Evolutionary conservation across 2,329 filamentous ascomycete species (phyloP), one percentile per base, ranked within the genome.

Genomic region (Phialophora chinensis): DNA sequence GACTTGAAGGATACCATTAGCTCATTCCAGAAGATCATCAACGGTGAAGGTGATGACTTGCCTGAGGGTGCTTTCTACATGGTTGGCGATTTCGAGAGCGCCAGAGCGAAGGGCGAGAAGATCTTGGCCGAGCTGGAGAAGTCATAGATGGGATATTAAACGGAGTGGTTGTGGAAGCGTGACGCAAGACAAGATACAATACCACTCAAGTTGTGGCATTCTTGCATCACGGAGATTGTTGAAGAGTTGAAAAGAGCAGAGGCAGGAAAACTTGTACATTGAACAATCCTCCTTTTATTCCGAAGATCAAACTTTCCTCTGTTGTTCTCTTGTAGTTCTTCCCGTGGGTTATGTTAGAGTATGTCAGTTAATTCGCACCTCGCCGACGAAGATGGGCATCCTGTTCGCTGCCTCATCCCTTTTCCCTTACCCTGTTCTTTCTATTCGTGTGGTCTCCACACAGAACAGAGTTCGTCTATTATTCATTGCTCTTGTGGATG

Each of bases 31-130:
- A 88, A 91, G 77, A 98, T 97, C 82, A 89, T 97, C 79, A 87
- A 85, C 80, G 95, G 95, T 81, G 94, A 98, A 86, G 92, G 91
- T 86, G 95, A 99, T 81, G 90, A 92, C 84, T 87, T 99, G 73
- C 95, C 95, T 74, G 95, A 98, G 85, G 89, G 90, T 84, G 88
- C 88, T 79, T 89, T 97, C 90, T 97, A 97, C 90, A 97, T 97
- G 93, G 93, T 98, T 81, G 95, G 95, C 81, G 91, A 97, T 86
- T 89, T 98, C 76, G 91, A 91, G 76, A 93, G 92, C 72, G 95
- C 93, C 75, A 91, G 91, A 80, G 89, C 87, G 79, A 99, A 99
- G 92, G 95, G 94, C 86, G 93, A 97, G 90, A 97, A 98, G 93
- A 98, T 99, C 87, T 86, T 99, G 80, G 93, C 95, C 76, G 95